A percentile compares a stretch with the other conserved stretches of the same genome.
These are phyloP conservation scores for Sicyos baderoa DNA, from an alignment of 306 rosid species.

Conservation along the genomic window DNA sequence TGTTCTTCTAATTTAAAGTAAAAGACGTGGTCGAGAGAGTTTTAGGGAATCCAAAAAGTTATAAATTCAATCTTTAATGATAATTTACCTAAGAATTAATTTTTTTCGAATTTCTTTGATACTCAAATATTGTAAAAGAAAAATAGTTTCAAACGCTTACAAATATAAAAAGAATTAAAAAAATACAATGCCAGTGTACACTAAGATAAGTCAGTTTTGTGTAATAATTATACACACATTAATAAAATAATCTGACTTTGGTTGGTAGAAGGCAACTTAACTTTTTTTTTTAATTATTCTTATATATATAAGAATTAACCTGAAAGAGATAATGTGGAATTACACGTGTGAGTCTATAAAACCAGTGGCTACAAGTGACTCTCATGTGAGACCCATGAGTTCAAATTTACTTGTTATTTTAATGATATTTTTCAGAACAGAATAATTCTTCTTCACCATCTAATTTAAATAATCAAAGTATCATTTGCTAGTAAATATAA, in stretches of 20 bases:
- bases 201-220: not conserved
- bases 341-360: not conserved
- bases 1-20: not conserved
- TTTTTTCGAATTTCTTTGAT: no score
- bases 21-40: no score
- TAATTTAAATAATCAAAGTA: not conserved
- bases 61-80: no score
- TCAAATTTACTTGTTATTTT: not conserved
- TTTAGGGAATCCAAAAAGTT: no score
- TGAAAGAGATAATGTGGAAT: not conserved
- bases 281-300: not conserved
- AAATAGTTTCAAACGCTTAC: no score
- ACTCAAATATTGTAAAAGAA: no score
- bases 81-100: no score
- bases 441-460: not conserved
- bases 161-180: no score
- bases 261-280: slow-evolving; percentile 6
- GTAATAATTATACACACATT: not conserved
- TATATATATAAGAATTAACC: no score
- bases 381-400: slow-evolving; percentile 15
- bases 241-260: slow-evolving; percentile 5
- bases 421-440: not conserved
- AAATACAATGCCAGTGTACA: not conserved
- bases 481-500: not conserved
- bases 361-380: slow-evolving; percentile 12